These are phyloP conservation scores for Coemansia guatemalensis DNA, from an alignment of 192 early-diverging fungal genomes.

Conservation along the genomic window DNA sequence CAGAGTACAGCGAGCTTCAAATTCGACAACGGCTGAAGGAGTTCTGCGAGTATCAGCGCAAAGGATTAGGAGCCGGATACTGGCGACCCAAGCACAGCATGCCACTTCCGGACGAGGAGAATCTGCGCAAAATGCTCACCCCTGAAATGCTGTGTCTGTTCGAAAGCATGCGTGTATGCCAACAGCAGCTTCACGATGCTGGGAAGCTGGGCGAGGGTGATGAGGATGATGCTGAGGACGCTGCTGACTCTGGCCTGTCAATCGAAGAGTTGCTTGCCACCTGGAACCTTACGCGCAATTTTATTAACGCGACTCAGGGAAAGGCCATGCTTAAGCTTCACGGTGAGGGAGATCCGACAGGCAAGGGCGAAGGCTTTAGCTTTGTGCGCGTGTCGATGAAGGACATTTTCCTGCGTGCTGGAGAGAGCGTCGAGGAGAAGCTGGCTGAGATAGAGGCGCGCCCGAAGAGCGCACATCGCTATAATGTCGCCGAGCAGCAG, in stretches of 20 bases:
- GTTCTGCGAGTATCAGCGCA: constrained; percentile 91
- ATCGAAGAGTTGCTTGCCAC: constrained; percentile 94
- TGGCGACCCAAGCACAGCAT: constrained; percentile 83
- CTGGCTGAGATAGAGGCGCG: constrained; percentile 77
- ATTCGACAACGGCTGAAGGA: constrained; percentile 94
- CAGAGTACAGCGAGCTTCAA: constrained; percentile 81
- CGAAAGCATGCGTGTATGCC: constrained; percentile 90
- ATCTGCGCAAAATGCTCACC: constrained; percentile 85
- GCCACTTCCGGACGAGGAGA: constrained; percentile 80
- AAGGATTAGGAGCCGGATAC: constrained; percentile 80
- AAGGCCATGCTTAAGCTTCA: constrained; percentile 95
- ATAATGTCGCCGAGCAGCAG: constrained; percentile 92
- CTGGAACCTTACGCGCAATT: constrained; percentile 95
- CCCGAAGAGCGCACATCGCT: constrained; percentile 80
- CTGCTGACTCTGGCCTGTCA: constrained; percentile 65
- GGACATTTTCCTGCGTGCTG: constrained; percentile 89
- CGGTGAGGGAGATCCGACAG: constrained; percentile 97
- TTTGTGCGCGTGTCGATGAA: constrained; percentile 97
- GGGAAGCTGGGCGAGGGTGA: constrained; percentile 72
- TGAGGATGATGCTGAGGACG: constrained; percentile 69
- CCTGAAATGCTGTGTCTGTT: constrained; percentile 95
- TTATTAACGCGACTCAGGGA: constrained; percentile 87
- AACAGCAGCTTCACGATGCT: constrained; percentile 87
- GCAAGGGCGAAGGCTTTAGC: constrained; percentile 93
- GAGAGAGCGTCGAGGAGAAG: constrained; percentile 82